Conservation (phyloP, 176 grass and related monocot species). For the Microstegium vimineum region DNA sequence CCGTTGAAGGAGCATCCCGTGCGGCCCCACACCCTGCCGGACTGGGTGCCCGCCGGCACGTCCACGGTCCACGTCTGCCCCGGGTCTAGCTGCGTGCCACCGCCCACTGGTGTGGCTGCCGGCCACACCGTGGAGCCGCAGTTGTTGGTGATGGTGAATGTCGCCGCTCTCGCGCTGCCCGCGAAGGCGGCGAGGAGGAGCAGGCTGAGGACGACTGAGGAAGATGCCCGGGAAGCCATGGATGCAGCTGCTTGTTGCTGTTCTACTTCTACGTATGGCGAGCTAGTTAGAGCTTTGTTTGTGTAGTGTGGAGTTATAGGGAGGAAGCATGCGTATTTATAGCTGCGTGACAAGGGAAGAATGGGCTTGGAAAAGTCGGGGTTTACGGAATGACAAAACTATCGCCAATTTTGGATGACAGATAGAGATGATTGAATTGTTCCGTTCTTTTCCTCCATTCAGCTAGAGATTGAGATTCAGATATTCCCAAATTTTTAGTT, state of each 20-base stretch:
- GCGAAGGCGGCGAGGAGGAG: not conserved
- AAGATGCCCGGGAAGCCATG: slow-evolving; percentile 1
- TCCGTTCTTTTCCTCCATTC: not conserved
- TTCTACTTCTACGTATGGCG: not conserved
- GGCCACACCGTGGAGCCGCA: slow-evolving; percentile 53
- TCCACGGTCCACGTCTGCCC: not conserved
- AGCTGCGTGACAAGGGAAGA: too few species aligned
- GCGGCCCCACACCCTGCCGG: not conserved
- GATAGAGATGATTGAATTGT: not conserved
- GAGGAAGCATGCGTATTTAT: not conserved
- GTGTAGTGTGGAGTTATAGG: not conserved
- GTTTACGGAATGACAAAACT: not conserved
- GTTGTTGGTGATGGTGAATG: slow-evolving; percentile 47
- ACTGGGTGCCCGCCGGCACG: not conserved
- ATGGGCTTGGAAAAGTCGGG: not conserved
- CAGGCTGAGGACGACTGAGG: slow-evolving; percentile 12
- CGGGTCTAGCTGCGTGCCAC: not conserved
- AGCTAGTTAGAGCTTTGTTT: not conserved
- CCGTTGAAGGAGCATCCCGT: slow-evolving; percentile 10
- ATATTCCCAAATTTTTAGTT: too few species aligned
- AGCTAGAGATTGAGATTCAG: too few species aligned
- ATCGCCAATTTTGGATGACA: not conserved
- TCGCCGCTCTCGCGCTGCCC: not conserved
- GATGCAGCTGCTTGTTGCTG: not conserved
- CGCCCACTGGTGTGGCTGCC: slow-evolving; percentile 20